A percentile compares a stretch with the other conserved stretches of the same genome.
Evolutionary conservation across 2,329 filamentous ascomycete genomes (phyloP).

Genomic region (Fusarium sp.): DNA sequence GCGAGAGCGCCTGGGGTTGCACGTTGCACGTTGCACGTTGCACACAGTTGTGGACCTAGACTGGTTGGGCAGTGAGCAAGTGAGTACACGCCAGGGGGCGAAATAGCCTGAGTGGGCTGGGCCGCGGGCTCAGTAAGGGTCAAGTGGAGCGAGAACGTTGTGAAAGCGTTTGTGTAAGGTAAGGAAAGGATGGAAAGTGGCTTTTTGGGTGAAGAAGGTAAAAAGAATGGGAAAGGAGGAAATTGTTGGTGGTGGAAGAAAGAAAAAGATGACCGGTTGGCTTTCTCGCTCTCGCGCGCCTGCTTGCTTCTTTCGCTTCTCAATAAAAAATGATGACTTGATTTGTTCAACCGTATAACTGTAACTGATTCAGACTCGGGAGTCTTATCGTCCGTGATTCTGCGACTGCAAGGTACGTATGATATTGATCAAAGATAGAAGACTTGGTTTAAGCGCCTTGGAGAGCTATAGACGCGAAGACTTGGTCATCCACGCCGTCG

Average conservation of each 20-base stretch:
- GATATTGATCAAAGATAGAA: conserved; percentile 1
- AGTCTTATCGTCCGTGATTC: conserved; percentile 3
- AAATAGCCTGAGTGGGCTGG: conserved; percentile 13
- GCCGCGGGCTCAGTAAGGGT: too few relatives aligned
- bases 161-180: conserved; percentile 38
- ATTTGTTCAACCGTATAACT: conserved; percentile 18
- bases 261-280: neutral
- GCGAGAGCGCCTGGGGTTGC: conserved; percentile 34
- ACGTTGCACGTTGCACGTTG: neutral
- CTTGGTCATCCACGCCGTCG: neutral
- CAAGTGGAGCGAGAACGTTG: conserved; percentile 35
- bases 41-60: too few relatives aligned
- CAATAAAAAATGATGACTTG: conserved; percentile 19
- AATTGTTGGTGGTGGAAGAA: neutral
- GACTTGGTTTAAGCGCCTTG: conserved; percentile 5
- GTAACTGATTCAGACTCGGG: conserved; percentile 26
- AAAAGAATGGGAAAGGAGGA: neutral
- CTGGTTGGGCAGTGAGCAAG: neutral
- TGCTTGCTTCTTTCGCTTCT: conserved; percentile 25
- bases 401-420: conserved; percentile 1
- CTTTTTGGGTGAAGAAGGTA: neutral
- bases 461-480: neutral
- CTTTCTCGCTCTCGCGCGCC: conserved; percentile 6
- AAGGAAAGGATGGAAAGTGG: neutral
- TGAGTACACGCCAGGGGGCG: conserved; percentile 30